Percentiles rank a stretch among this genome's conserved stretches.
phyloP scores from a whole-genome alignment of 176 grass and related monocot genomes.

The Lolium rigidum region DNA sequence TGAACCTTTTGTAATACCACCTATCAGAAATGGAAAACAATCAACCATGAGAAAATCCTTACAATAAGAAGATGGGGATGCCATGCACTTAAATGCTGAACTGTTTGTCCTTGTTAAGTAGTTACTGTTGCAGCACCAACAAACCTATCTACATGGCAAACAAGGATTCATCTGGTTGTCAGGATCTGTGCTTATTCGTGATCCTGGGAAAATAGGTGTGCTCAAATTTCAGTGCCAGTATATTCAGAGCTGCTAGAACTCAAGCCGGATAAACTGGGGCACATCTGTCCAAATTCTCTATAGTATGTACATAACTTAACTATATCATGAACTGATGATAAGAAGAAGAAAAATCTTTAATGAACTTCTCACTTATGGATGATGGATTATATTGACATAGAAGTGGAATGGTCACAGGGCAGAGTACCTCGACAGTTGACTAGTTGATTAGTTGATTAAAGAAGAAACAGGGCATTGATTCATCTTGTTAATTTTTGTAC shows the following conservation, averaged over 20 bases:
- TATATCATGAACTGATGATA: not conserved
- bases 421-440: not conserved
- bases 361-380: not conserved
- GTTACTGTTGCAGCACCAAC: not conserved
- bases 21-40: conserved; percentile 47
- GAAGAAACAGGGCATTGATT: not conserved
- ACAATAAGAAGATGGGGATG: not conserved
- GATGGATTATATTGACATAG: not conserved
- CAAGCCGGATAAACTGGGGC: not conserved
- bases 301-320: not conserved
- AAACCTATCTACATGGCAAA: conserved; percentile 11
- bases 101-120: not conserved
- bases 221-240: conserved; percentile 4
- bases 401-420: not conserved
- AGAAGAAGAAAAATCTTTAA: not conserved
- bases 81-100: not conserved
- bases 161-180: not conserved
- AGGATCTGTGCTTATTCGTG: not conserved
- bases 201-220: not conserved
- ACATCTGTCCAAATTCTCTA: not conserved
- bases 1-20: conserved; percentile 90
- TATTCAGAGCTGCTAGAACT: not conserved
- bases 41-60: conserved; percentile 19
- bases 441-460: conserved; percentile 9
- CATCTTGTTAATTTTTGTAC: not conserved